These are phyloP conservation scores for Posidonia oceanica DNA, from an alignment of 116 monocot genomes.

Conservation along the genomic window DNA sequence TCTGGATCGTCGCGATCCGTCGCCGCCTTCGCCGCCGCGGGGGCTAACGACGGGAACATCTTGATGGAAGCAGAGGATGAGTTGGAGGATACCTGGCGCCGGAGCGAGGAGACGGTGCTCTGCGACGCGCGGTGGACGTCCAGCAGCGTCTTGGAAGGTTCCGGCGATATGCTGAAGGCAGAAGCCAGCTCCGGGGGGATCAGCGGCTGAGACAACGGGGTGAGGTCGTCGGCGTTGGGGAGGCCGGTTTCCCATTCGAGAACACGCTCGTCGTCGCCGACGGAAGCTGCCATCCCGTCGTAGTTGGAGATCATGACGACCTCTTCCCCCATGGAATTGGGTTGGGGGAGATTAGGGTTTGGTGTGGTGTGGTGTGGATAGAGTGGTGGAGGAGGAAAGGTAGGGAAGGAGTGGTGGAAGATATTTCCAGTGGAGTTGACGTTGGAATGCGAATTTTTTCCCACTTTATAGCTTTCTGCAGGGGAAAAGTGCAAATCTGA, in stretches of 20 bases:
- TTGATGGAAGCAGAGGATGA: slow-evolving; percentile 5
- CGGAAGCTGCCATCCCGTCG: neutral
- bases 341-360: neutral
- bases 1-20: neutral
- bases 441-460: too few relatives aligned
- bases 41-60: neutral
- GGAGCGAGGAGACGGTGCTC: slow-evolving; percentile 18
- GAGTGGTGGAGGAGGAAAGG: neutral
- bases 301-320: neutral
- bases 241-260: slow-evolving; percentile 56
- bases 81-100: slow-evolving; percentile 8
- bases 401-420: too few relatives aligned
- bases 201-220: slow-evolving; percentile 38
- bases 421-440: too few relatives aligned
- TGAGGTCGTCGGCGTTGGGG: slow-evolving; percentile 38
- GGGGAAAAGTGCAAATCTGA: neutral
- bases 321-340: slow-evolving; percentile 2
- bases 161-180: slow-evolving; percentile 48
- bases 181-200: slow-evolving; percentile 40
- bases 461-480: neutral
- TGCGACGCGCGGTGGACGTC: slow-evolving; percentile 45
- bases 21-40: too few relatives aligned
- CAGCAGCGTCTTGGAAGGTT: slow-evolving; percentile 16
- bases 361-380: neutral
- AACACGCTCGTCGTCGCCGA: slow-evolving; percentile 3